Evolutionary conservation across 495 filamentous ascomycete genomes (phyloP), one percentile per base, ranked within the genome.

Genomic region (Xylaria scruposa): DNA sequence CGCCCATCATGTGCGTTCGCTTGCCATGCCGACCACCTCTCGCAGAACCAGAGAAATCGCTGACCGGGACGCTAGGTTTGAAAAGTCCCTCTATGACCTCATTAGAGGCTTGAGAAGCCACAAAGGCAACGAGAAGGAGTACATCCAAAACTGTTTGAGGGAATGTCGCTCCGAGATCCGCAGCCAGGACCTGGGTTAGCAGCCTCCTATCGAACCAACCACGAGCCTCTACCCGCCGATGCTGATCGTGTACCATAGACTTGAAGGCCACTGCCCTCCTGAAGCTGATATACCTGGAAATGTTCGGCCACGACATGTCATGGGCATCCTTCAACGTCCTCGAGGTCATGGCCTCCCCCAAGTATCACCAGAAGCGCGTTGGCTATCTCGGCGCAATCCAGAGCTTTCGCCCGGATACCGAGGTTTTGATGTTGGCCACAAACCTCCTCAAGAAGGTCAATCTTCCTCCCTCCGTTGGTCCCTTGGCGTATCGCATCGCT

Each of bases 241-340:
- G 24, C n/a, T 21, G 38, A 13, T 53, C 63, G 44, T 58, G 19
- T 61, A 7, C 42, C 46, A 47, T 67, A 95, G 95, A 99, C 81
- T 88, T 97, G 80, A 99, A 99, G 85, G 94, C 96, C 13, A 98
- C 94, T 12, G 97, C 96, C 49, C 86, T 98, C 42, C 83, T 99
- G 75, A 99, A 99, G 83, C 86, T 99, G 68, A 91, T 97, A 47
- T 99, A 99, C 79, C 88, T 99, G 71, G 96, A 99, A 80, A 99
- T 99, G 96, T 94, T 97, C 78, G 96, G 96, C 13, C 93, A 99
- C 77, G 96, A 99, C 82, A 99, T 99, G 96, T 98, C 96, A 0
- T 99, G 96, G 96, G 96, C 97, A 24, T 94, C 94, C 10, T 99
- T 99, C 80, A 93, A 98, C 80, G 96, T 98, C 15, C 90, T 99